phyloP scores from a whole-genome alignment of 176 grass and related monocot genomes.

The Leersia perrieri region DNA sequence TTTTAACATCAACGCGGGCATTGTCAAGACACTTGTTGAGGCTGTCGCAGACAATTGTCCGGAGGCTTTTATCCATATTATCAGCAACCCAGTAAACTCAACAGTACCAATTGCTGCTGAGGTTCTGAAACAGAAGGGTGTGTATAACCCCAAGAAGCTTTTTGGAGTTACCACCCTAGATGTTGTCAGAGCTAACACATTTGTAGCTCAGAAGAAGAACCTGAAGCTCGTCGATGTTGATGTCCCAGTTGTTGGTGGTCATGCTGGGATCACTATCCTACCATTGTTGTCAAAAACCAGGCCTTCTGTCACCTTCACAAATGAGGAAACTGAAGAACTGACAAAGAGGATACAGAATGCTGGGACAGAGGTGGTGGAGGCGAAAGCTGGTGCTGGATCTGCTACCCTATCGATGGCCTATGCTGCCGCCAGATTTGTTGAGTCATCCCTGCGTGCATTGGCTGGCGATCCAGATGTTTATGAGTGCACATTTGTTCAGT shows the following conservation, averaged over 20 bases:
- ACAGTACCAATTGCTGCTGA: constrained; percentile 80
- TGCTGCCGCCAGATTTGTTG: constrained; percentile 71
- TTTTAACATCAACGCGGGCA: constrained; percentile 76
- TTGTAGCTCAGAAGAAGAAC: constrained; percentile 74
- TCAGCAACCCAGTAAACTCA: constrained; percentile 88
- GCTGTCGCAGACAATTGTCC: constrained; percentile 81
- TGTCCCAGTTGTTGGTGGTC: constrained; percentile 79
- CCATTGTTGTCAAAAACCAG: constrained; percentile 68
- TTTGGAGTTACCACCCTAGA: constrained; percentile 80
- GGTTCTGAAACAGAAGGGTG: constrained; percentile 78
- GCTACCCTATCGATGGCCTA: constrained; percentile 90
- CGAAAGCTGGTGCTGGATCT: constrained; percentile 79
- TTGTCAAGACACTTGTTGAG: constrained; percentile 76
- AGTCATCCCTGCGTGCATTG: constrained; percentile 63
- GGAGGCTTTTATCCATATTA: constrained; percentile 72
- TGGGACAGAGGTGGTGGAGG: constrained; percentile 81
- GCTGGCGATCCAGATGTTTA: constrained; percentile 80
- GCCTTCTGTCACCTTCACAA: constrained; percentile 59
- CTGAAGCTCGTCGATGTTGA: constrained; percentile 78
- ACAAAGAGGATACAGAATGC: constrained; percentile 86
- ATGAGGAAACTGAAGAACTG: constrained; percentile 59
- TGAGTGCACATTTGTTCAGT: constrained; percentile 71
- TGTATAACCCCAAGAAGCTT: constrained; percentile 74
- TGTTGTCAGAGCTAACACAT: constrained; percentile 77
- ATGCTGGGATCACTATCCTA: constrained; percentile 80